phyloP scores from a whole-genome alignment of 1,284 basidiomycete species.

The Ceratobasidium sp. region DNA sequence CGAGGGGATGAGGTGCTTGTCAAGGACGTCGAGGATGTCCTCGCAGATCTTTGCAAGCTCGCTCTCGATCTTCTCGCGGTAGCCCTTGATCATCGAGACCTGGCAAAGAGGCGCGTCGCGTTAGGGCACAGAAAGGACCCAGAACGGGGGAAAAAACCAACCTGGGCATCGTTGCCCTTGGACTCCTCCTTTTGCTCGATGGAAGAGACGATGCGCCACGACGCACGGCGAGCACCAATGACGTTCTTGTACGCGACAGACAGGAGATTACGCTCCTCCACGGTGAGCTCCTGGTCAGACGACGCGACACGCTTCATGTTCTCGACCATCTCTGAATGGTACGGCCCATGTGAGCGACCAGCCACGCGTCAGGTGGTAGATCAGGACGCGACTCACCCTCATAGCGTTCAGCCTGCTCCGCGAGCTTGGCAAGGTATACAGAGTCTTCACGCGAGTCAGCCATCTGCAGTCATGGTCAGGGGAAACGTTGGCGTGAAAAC shows the following conservation, averaged over 20 bases:
- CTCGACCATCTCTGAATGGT: conserved; percentile 93
- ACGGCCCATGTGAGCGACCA: conserved; percentile 18
- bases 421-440: conserved; percentile 99
- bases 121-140: neutral
- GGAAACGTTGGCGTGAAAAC: neutral
- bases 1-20: conserved; percentile 98
- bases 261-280: conserved; percentile 98
- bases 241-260: conserved; percentile 99
- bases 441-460: conserved; percentile 91
- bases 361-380: conserved; percentile 44
- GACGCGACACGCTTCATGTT: conserved; percentile 99
- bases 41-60: conserved; percentile 99
- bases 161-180: conserved; percentile 96
- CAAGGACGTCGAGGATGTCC: conserved; percentile 98
- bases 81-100: conserved; percentile 97
- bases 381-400: conserved; percentile 73
- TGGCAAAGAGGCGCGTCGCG: conserved; percentile 19
- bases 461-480: conserved; percentile 59
- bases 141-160: neutral
- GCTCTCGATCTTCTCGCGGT: conserved; percentile 97
- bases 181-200: conserved; percentile 99
- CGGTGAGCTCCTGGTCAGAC: conserved; percentile 96
- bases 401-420: conserved; percentile 98
- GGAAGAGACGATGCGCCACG: conserved; percentile 98
- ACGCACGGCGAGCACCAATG: conserved; percentile 97